Base-by-base conservation (phyloP, 2,329 filamentous ascomycete species). In the Whalleya microplaca region DNA sequence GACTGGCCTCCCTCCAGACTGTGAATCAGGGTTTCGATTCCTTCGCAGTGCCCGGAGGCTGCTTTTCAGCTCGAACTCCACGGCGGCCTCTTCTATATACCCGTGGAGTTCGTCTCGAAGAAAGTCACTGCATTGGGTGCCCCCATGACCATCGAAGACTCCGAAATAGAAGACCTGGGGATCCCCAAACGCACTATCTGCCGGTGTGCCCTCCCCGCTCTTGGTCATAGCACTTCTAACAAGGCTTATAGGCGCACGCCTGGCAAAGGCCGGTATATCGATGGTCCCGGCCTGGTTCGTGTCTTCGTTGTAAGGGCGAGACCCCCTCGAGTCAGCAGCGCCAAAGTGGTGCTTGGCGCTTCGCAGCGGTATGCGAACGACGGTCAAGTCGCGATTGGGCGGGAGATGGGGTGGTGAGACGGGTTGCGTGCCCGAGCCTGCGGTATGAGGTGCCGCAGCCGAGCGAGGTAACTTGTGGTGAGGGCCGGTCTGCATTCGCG, bases 101-200 rank as follows among this genome's bases (percentile, higher is more conserved):
- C 85, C 84, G 72, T 97, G 95, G 58, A 99, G 77, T 69, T 90
- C 85, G 58, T 97, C 91, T 55, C 87, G 83, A 64, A 98, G 75
- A 66, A 96, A 98, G 18, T 89, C 87, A 57, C 92, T 92, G 73
- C 95, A 98, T 72, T 96, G 90, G 19, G 80, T 84, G 19, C 95
- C 95, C 9, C 95, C 95, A 76, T 99, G 95, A 2, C 95, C 95
- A 73, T 99, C 95, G 69, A 98, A 99, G 1, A 98, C 87, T 1
- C 85, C 93, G 80, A 97, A 99, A 74, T 98, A 99, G 74, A 99
- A 99, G 32, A 98, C 88, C 71, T 98, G 94, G 1, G 94, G 94
- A 70, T 98, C 94, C 2, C 94, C 94, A 61, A 85, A 90, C 1
- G 90, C 85, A 62, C 88, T 90, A 55, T 91, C 90, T 5, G 91